Evolutionary conservation across 768 basidiomycete species (phyloP).

Genomic region (Paxillus ammoniavirescens): DNA sequence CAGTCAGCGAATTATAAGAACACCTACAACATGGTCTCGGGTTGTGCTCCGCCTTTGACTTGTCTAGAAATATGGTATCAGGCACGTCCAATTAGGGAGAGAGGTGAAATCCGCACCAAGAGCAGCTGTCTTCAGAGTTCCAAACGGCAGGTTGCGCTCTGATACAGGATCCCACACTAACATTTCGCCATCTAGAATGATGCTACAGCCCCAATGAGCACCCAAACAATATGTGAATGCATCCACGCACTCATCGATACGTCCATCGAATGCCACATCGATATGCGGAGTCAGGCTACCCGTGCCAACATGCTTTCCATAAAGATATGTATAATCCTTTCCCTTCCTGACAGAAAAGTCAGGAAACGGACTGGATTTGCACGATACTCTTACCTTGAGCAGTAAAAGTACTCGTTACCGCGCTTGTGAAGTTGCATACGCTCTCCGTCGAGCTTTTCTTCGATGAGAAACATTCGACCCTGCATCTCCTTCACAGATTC

Average conservation of each 20-base stretch:
- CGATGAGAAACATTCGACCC: constrained; percentile 77
- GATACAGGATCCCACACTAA: constrained; percentile 94
- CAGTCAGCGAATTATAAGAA: not conserved
- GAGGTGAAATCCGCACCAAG: constrained; percentile 48
- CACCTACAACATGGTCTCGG: constrained; percentile 89
- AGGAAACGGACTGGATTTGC: not conserved
- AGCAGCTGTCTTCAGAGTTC: constrained; percentile 90
- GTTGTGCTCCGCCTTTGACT: constrained; percentile 62
- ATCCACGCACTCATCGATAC: constrained; percentile 73
- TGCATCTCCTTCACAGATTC: constrained; percentile 86
- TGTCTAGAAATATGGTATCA: constrained; percentile 44
- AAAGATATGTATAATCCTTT: constrained; percentile 88
- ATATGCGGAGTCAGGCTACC: constrained; percentile 92
- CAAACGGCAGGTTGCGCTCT: constrained; percentile 87
- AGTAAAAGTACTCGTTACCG: constrained; percentile 89
- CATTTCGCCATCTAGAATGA: constrained; percentile 98
- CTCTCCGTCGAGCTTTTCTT: constrained; percentile 98
- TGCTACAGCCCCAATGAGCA: constrained; percentile 43
- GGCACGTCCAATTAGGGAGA: not conserved
- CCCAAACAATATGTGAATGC: not conserved
- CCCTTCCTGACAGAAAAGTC: constrained; percentile 59
- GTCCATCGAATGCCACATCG: constrained; percentile 66
- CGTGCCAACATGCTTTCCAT: constrained; percentile 77
- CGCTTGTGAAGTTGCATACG: constrained; percentile 94
- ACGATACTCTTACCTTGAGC: constrained; percentile 62